Base-by-base conservation (phyloP, 2,329 filamentous ascomycete genomes). In the Claviceps sorghi region DNA sequence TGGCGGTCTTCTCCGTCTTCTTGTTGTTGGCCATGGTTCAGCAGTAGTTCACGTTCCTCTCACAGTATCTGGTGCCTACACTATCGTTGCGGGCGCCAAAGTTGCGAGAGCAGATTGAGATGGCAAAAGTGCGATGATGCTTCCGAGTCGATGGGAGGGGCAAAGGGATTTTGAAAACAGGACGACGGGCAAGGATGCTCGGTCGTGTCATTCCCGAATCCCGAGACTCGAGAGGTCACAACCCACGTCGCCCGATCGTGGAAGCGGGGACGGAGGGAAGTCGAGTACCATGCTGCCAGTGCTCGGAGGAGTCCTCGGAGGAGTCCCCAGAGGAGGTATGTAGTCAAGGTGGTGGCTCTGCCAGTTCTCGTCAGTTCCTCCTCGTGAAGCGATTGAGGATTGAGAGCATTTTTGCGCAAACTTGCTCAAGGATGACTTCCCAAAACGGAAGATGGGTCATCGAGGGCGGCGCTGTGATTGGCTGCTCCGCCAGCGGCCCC, bases 341-440 rank as follows among this genome's bases (percentile, higher is more conserved):
- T 26, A 2, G 41, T 43, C 41, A 15, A 7, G 22, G 26, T 29
- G 22, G 5, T 11, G 43, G 21, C 47, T 22, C 22, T 32, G 22
- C 13, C n/a, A n/a, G n/a, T n/a, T n/a, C n/a, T 34, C 19, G 22
- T 26, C 26, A 26, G 34, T 11, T 36, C 34, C 19, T 42, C 21
- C 13, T 6, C 38, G 5, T 22, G 40, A 43, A 13, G 19, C 15
- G n/a, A 59, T 60, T 41, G 30, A 8, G 59, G n/a, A 59, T 60
- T 41, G 30, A 8, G 59, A 61, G 61, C 60, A 64, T 63, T 63
- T 42, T 53, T 62, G 53, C 64, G 64, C 64, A 66, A 67, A 66
- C 62, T 62, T 65, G 64, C 64, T 66, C 64, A 64, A 52, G 46
- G 26, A 42, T n/a, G 53, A 54, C 63, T 58, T 53, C 65, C 61